phyloP scores from a whole-genome alignment of 75 land plant species.

The Isoetes taiwanensis region DNA sequence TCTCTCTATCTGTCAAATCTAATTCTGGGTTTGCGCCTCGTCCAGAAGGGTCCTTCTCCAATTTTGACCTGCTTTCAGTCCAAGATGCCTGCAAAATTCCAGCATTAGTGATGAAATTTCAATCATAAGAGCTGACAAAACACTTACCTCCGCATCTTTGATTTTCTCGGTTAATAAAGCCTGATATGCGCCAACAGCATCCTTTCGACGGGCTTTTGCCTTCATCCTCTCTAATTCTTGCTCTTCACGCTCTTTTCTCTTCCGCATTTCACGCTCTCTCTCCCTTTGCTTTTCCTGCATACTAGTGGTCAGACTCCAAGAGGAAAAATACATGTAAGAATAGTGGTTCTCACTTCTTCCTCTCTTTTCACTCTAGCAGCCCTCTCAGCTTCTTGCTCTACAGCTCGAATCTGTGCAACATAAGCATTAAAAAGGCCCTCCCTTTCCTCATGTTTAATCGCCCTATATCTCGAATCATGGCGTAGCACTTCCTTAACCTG shows the following conservation, averaged over 20 bases:
- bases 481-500: slow-evolving; percentile 69
- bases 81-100: slow-evolving; percentile 59
- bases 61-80: slow-evolving; percentile 63
- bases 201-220: slow-evolving; percentile 64
- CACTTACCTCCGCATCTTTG: slow-evolving; percentile 75
- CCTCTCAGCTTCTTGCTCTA: slow-evolving; percentile 43
- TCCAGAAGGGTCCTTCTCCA: slow-evolving; percentile 86
- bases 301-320: background rate
- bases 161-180: slow-evolving; percentile 85
- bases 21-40: slow-evolving; percentile 75
- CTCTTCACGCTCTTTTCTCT: slow-evolving; percentile 88
- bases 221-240: slow-evolving; percentile 81
- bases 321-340: background rate
- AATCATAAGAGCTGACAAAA: background rate
- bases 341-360: slow-evolving; percentile 44
- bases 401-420: slow-evolving; percentile 51
- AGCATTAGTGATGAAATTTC: background rate
- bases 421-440: slow-evolving; percentile 68
- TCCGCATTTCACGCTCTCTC: slow-evolving; percentile 79
- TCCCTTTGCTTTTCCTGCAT: slow-evolving; percentile 74
- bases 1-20: slow-evolving; percentile 55
- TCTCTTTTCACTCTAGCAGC: slow-evolving; percentile 57
- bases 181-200: slow-evolving; percentile 66
- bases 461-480: slow-evolving; percentile 60
- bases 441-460: slow-evolving; percentile 72